Evolutionary conservation across 169 alveolate genomes (phyloP).

Genomic region (Sarcocystis neurona): DNA sequence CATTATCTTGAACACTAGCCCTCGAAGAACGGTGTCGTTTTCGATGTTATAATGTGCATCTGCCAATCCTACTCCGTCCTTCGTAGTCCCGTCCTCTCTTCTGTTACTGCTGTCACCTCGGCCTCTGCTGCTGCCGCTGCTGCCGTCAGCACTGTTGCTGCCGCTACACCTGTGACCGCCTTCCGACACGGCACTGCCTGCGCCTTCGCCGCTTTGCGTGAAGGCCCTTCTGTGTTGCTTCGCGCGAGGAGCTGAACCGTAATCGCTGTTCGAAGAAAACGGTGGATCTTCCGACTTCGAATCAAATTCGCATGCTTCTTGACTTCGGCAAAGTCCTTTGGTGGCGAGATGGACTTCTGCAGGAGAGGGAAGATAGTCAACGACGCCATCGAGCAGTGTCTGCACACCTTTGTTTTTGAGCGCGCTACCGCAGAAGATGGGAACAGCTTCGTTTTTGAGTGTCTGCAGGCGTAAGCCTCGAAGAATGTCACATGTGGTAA

Average conservation of each 20-base stretch:
- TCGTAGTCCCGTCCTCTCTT: too few relatives aligned
- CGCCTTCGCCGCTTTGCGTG: not conserved
- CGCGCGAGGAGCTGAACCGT: not conserved
- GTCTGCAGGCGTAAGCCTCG: constrained; percentile 80
- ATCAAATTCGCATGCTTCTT: too few relatives aligned
- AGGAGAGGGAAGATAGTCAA: constrained; percentile 91
- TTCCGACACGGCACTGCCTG: not conserved
- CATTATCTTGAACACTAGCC: constrained; percentile 74
- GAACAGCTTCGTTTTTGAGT: constrained; percentile 73
- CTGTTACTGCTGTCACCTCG: not conserved
- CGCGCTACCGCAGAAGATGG: constrained; percentile 90
- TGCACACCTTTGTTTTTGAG: constrained; percentile 93
- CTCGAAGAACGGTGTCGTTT: constrained; percentile 73
- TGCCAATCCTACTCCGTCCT: too few relatives aligned
- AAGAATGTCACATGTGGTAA: constrained; percentile 75
- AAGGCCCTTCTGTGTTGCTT: too few relatives aligned
- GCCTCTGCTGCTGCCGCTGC: not conserved
- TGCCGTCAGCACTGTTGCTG: too few relatives aligned
- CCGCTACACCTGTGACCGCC: too few relatives aligned
- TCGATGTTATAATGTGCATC: too few relatives aligned
- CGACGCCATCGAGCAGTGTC: constrained; percentile 89
- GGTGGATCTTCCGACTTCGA: too few relatives aligned
- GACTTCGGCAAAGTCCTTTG: too few relatives aligned
- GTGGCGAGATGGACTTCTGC: constrained; percentile 42
- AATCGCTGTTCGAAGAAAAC: not conserved